phyloP scores from a whole-genome alignment of 73 alveolate species.

The Halteria grandinella region DNA sequence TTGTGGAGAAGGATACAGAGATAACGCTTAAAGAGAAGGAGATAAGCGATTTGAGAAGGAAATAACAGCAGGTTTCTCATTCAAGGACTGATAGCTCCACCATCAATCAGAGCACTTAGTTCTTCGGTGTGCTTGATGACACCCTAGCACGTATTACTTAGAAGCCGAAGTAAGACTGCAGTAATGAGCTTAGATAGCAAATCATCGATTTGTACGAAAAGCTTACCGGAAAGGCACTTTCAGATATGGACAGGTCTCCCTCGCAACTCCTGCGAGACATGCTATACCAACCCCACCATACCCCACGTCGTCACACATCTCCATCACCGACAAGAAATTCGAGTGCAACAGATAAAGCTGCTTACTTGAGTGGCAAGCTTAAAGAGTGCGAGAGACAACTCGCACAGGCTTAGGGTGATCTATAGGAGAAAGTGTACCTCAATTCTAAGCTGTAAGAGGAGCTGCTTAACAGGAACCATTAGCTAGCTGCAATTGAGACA shows the following conservation, averaged over 20 bases:
- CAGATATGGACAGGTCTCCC: constrained; percentile 14
- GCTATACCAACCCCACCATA: background rate
- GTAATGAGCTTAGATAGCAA: constrained; percentile 1
- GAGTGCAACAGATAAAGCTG: too few species aligned
- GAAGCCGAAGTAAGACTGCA: too few species aligned
- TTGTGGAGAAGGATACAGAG: constrained; percentile 3
- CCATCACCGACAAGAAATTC: constrained; percentile 35
- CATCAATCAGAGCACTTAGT: too few species aligned
- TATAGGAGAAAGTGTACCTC: constrained; percentile 3
- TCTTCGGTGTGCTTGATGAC: too few species aligned
- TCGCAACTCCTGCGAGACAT: constrained; percentile 14
- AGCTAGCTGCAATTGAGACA: background rate
- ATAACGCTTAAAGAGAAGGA: background rate
- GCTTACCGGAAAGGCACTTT: too few species aligned
- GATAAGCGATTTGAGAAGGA: background rate
- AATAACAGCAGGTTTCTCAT: too few species aligned
- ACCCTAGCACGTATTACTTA: too few species aligned
- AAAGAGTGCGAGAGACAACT: constrained; percentile 35
- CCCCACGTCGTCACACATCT: background rate
- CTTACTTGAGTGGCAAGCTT: constrained; percentile 15
- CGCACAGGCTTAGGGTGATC: constrained; percentile 4
- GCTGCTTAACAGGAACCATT: background rate
- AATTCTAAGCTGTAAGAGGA: constrained; percentile 16
- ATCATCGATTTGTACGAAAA: too few species aligned
- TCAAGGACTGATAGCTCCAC: too few species aligned